Evolutionary conservation across 1,284 basidiomycete genomes (phyloP).

Genomic region (Puccinia triticina): DNA sequence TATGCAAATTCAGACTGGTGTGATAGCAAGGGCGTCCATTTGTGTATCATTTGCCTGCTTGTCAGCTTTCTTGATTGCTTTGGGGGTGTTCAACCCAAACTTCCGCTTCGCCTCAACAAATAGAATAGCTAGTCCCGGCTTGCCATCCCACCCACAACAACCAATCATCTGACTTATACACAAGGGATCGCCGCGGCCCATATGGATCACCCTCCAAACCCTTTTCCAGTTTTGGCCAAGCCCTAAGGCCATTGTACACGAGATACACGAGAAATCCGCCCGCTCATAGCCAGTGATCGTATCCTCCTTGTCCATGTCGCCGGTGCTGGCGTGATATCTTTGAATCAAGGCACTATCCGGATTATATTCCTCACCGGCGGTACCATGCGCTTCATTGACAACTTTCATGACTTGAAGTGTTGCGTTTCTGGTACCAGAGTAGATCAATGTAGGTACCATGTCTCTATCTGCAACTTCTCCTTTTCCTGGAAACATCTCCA

Average conservation of each 20-base stretch:
- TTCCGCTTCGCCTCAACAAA: neutral
- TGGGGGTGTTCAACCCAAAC: neutral
- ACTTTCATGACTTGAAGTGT: no score
- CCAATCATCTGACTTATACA: slow-evolving; percentile 4
- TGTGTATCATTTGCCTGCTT: neutral
- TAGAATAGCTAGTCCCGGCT: slow-evolving; percentile 2
- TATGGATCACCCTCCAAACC: neutral
- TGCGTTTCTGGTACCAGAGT: neutral
- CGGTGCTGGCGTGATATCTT: neutral
- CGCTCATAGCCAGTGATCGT: neutral
- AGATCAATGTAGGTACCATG: neutral
- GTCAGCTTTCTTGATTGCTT: neutral
- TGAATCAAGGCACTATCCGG: neutral
- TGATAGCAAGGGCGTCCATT: slow-evolving; percentile 18
- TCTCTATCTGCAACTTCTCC: neutral
- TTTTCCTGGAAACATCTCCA: no score
- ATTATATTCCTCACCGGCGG: neutral
- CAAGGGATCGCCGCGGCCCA: neutral
- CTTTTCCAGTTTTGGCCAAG: neutral
- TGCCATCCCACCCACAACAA: slow-evolving; percentile 9
- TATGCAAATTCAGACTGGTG: neutral
- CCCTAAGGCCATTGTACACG: slow-evolving; percentile 13
- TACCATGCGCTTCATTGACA: no score
- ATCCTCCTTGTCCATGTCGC: neutral
- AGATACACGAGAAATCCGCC: neutral